These are phyloP conservation scores for Nepenthes gracilis DNA, from an alignment of 148 eudicot species.

Conservation along the genomic window DNA sequence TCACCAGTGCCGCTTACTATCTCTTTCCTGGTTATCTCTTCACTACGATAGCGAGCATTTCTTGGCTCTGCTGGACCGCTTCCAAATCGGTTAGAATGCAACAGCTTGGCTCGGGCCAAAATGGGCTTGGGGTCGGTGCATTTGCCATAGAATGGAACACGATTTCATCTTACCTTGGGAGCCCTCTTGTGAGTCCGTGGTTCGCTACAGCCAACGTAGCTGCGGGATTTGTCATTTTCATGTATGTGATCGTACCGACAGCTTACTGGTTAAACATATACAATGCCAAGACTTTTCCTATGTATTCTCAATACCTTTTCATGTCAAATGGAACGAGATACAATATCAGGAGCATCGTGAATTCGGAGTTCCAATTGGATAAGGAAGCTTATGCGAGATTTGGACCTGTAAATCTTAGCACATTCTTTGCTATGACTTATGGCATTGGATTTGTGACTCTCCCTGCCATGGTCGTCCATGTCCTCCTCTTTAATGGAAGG, in stretches of 20 bases:
- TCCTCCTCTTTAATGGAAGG: conserved; percentile 48
- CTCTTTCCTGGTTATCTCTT: conserved; percentile 68
- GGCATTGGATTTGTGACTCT: conserved; percentile 67
- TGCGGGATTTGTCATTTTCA: conserved; percentile 43
- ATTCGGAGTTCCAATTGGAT: conserved; percentile 42
- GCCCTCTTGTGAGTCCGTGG: conserved; percentile 97
- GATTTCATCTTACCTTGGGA: conserved; percentile 68
- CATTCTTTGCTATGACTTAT: conserved; percentile 58
- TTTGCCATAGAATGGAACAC: conserved; percentile 87
- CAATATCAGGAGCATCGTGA: conserved; percentile 54
- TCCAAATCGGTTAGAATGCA: conserved; percentile 57
- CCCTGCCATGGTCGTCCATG: conserved; percentile 52
- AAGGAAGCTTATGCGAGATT: conserved; percentile 26
- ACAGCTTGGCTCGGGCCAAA: conserved; percentile 77
- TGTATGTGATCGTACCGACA: conserved; percentile 58
- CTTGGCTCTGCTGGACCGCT: conserved; percentile 81
- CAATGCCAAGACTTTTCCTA: conserved; percentile 70
- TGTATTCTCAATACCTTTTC: conserved; percentile 61
- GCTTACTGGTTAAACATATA: conserved; percentile 51
- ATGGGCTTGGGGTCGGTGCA: conserved; percentile 74
- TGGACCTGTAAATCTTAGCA: conserved; percentile 47
- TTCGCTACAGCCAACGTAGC: conserved; percentile 86
- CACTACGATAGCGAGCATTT: conserved; percentile 50
- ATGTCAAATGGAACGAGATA: conserved; percentile 46
- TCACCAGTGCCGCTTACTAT: conserved; percentile 62